Percentiles rank a stretch among this genome's conserved stretches.
Conservation (phyloP, 441 rosid species). For the Jatropha multifida region DNA sequence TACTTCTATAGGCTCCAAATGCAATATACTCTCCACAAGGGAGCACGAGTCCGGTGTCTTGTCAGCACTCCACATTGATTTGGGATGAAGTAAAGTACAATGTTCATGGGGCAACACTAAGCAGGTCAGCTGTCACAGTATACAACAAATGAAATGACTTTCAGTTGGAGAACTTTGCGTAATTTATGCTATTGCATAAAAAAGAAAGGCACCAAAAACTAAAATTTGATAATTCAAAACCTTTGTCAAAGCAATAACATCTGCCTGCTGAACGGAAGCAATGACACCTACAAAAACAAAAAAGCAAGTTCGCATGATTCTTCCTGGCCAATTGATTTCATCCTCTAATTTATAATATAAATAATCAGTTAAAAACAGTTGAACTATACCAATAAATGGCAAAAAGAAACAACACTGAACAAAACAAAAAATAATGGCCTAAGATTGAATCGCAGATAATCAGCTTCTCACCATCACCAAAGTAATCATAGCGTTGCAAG, state of each 20-base stretch:
- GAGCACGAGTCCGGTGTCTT: constrained; percentile 52
- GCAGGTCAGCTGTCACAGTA: constrained; percentile 64
- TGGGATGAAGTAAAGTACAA: constrained; percentile 60
- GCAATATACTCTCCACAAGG: constrained; percentile 78
- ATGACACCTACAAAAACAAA: constrained; percentile 46
- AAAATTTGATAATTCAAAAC: constrained; percentile 30
- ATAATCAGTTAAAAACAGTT: neutral
- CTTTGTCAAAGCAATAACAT: constrained; percentile 77
- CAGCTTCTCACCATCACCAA: constrained; percentile 65
- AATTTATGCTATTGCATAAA: neutral
- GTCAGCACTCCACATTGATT: constrained; percentile 90
- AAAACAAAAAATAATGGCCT: neutral
- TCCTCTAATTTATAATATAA: neutral
- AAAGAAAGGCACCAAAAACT: neutral
- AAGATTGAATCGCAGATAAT: neutral
- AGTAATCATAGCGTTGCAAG: constrained; percentile 76
- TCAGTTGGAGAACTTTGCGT: neutral
- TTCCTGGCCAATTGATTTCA: constrained; percentile 5
- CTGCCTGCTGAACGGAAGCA: constrained; percentile 50
- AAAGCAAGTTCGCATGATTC: constrained; percentile 20
- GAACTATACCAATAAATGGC: neutral
- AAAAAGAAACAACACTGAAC: neutral
- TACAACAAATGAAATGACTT: constrained; percentile 7
- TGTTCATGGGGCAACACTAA: constrained; percentile 68
- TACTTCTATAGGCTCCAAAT: constrained; percentile 89